Base-by-base conservation (phyloP, 1,139 yeast genomes). In the Kazachstania sp. region DNA sequence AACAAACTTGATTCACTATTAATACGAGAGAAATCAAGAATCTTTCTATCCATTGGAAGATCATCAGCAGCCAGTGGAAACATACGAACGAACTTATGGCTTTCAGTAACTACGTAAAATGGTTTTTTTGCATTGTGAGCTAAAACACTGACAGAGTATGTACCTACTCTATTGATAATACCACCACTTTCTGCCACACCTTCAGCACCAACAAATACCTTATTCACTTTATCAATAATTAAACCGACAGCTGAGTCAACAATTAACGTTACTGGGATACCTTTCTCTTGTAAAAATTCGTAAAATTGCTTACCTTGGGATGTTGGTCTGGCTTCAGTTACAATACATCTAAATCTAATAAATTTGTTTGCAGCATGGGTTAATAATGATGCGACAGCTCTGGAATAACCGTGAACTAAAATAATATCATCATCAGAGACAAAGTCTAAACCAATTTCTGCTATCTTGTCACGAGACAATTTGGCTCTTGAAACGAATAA, bases 101-200 rank as follows among this genome's bases (percentile, higher is more conserved):
- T 78, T 66, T 94, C 99, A 1, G 96, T 85, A 9, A 88, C 95
- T 43, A 88, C 97, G 59, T 92, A 94, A 49, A 94, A 79, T 12
- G 98, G 98, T 63, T 87, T 90, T 64, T 87, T 84, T 51, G 95
- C 86, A 50, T 85, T 81, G 57, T 86, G 83, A 4, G 98, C 97
- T 54, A 94, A 70, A 47, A 95, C 94, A 26, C 97, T 97, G 46
- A 92, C 83, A 60, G 94, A 97, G 66, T 87, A 92, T 1, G 95
- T 82, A 3, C 99, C 99, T 54, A 94, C 85, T 61, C 90, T 94
- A 66, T 92, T 92, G 57, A 92, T 90, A 46, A 94, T 88, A 36
- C 99, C 99, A 49, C 99, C 99, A 65, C 95, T 84, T 71, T 92
- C 99, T 2, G 96, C 95, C 4, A 92, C 98, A 54, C 99, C 99